These are phyloP conservation scores for Mycena galericulata DNA, from an alignment of 768 basidiomycete genomes.

Conservation along the genomic window DNA sequence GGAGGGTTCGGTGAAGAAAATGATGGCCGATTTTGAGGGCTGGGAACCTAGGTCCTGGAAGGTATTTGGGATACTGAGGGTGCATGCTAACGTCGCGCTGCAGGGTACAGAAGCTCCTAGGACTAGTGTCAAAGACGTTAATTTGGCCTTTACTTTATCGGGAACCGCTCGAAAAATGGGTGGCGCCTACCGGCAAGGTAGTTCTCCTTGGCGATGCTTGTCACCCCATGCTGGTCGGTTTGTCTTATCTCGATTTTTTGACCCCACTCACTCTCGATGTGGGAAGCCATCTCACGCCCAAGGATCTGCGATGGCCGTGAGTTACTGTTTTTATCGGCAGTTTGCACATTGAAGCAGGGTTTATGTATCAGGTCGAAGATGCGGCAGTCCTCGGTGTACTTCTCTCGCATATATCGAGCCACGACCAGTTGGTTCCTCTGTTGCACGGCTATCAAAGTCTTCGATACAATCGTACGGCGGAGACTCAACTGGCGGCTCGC, in stretches of 20 bases:
- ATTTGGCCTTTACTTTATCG: conserved; percentile 64
- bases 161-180: conserved; percentile 60
- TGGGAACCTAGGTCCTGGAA: conserved; percentile 59
- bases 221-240: conserved; percentile 63
- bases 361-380: conserved; percentile 48
- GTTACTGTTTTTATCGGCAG: too few species aligned
- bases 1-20: conserved; percentile 56
- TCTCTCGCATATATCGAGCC: conserved; percentile 61
- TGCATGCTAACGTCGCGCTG: background rate
- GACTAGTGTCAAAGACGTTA: conserved; percentile 55
- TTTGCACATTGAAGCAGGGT: too few species aligned
- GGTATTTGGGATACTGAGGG: background rate
- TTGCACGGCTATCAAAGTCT: conserved; percentile 65
- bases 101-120: conserved; percentile 59
- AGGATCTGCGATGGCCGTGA: conserved; percentile 67
- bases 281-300: conserved; percentile 70
- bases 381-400: conserved; percentile 59
- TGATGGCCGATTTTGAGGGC: conserved; percentile 58
- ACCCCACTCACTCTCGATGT: too few species aligned
- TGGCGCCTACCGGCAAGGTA: conserved; percentile 57
- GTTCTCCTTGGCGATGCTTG: conserved; percentile 66
- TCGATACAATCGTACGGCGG: conserved; percentile 61
- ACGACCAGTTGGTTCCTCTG: conserved; percentile 54
- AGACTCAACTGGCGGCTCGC: conserved; percentile 61
- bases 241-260: background rate